These are phyloP conservation scores for Clavispora asparagi DNA, from an alignment of 805 yeast species.

Conservation along the genomic window DNA sequence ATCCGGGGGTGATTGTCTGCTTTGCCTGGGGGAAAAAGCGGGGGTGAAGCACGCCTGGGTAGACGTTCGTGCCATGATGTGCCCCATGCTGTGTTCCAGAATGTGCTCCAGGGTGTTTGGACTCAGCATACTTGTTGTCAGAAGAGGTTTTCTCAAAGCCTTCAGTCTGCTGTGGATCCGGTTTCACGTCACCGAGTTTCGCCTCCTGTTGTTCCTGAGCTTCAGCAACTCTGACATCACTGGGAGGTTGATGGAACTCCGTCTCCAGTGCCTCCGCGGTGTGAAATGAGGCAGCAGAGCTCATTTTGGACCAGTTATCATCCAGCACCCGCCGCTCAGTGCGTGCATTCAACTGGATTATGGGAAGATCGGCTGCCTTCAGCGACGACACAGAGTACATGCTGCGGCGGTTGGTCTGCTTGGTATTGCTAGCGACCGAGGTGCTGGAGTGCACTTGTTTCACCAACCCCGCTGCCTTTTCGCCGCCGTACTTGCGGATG, in stretches of 20 bases:
- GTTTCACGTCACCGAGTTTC: no score
- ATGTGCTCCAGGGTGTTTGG: no score
- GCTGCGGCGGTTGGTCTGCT: slow-evolving; percentile 4
- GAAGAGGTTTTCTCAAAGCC: no score
- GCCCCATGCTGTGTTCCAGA: no score
- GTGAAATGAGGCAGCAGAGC: neutral
- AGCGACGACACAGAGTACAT: neutral
- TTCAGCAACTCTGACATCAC: no score
- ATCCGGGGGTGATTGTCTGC: slow-evolving; percentile 4
- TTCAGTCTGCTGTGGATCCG: no score
- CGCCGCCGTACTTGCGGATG: slow-evolving; percentile 36
- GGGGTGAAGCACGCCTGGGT: neutral
- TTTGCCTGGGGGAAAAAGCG: slow-evolving; percentile 5
- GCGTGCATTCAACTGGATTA: neutral
- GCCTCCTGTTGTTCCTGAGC: neutral
- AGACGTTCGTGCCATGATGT: no score
- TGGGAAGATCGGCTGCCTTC: neutral
- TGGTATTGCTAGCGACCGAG: neutral
- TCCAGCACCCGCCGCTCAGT: neutral
- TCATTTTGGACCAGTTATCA: neutral
- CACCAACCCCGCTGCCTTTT: slow-evolving; percentile 33
- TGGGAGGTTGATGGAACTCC: neutral
- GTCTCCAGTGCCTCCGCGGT: neutral
- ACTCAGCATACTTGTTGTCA: no score
- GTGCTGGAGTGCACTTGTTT: slow-evolving; percentile 19